Evolutionary conservation across 73 alveolate genomes (phyloP).

Genomic region (Blepharisma stoltei): DNA sequence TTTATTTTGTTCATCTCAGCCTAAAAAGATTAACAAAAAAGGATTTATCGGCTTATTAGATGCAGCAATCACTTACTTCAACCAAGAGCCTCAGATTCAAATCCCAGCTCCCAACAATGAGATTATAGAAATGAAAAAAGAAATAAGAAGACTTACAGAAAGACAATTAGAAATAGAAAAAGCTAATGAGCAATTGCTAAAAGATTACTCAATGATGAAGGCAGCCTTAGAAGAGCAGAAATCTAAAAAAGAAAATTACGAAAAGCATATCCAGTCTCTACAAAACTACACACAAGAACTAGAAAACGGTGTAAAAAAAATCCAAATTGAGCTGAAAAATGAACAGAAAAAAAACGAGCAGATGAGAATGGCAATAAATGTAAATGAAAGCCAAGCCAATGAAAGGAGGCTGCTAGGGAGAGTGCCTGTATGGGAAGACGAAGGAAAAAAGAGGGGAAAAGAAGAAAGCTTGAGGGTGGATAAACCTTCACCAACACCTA

Average conservation of each 20-base stretch:
- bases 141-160: background rate
- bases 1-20: too few relatives aligned
- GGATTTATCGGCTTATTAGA: background rate
- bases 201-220: background rate
- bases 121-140: background rate
- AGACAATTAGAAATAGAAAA: background rate
- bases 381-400: too few relatives aligned
- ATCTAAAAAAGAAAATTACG: background rate
- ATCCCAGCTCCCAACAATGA: background rate
- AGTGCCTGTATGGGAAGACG: too few relatives aligned
- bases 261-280: background rate
- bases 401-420: too few relatives aligned
- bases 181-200: background rate
- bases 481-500: too few relatives aligned
- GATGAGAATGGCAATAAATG: background rate
- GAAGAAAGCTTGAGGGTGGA: too few relatives aligned
- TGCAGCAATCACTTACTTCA: constrained; percentile 1
- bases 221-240: background rate
- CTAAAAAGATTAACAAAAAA: background rate
- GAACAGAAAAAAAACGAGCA: background rate
- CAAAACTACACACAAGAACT: background rate
- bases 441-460: too few relatives aligned
- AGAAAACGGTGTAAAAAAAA: background rate
- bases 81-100: background rate
- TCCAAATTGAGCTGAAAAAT: background rate